phyloP scores from a whole-genome alignment of 1,284 basidiomycete species.

The Sphaerobolus stellatus region DNA sequence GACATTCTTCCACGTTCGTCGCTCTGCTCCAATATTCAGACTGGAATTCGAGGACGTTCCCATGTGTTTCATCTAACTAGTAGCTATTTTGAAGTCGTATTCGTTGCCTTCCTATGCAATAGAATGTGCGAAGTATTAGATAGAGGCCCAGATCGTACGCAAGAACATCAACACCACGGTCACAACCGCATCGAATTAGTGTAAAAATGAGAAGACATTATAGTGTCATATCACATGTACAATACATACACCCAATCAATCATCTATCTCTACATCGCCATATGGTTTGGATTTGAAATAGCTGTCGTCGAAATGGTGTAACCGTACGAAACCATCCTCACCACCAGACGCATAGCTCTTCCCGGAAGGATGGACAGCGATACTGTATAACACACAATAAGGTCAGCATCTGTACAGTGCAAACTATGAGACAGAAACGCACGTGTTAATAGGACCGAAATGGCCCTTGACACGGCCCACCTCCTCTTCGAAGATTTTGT shows the following conservation, averaged over 20 bases:
- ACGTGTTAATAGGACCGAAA: conserved; percentile 98
- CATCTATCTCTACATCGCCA: conserved; percentile 81
- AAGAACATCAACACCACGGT: no score
- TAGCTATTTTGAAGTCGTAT: no score
- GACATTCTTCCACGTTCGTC: no score
- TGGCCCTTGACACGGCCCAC: conserved; percentile 96
- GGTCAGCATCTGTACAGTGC: conserved; percentile 10
- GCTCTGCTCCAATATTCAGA: no score
- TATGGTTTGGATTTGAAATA: conserved; percentile 90
- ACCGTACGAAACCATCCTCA: conserved; percentile 93
- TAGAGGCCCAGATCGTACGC: no score
- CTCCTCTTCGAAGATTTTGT: conserved; percentile 98
- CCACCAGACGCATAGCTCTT: conserved; percentile 91
- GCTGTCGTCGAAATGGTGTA: conserved; percentile 90
- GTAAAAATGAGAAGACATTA: no score
- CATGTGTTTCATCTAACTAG: no score
- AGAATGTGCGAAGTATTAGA: no score
- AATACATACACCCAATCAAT: conserved; percentile 33
- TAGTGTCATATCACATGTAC: no score
- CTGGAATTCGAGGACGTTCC: no score
- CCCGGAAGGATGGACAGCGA: conserved; percentile 91
- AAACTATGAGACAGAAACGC: conserved; percentile 30
- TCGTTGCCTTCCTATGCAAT: no score
- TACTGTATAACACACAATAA: conserved; percentile 41
- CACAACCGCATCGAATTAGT: no score